Percentiles rank a stretch among this genome's conserved stretches.
Evolutionary conservation across 345 rosid genomes (phyloP).

Genomic region (thale cress (Arabidopsis thaliana)): TAIR10.1 NC_003071.7:7397001-7397500

Average conservation of each 20-base stretch:
- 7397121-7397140: conserved; percentile 88
- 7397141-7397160: conserved; percentile 78
- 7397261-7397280: conserved; percentile 74
- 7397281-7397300: conserved; percentile 76
- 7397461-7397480: conserved; percentile 77
- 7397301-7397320: conserved; percentile 71
- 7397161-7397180: conserved; percentile 61
- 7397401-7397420: conserved; percentile 86
- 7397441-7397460: conserved; percentile 73
- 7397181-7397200: conserved; percentile 62
- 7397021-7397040: conserved; percentile 67
- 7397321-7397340: conserved; percentile 60
- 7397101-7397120: conserved; percentile 66
- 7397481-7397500: conserved; percentile 85
- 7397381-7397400: conserved; percentile 73
- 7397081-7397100: conserved; percentile 64
- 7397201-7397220: conserved; percentile 66
- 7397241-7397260: conserved; percentile 61
- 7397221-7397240: conserved; percentile 68
- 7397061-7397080: conserved; percentile 85
- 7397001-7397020: conserved; percentile 69
- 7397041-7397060: conserved; percentile 73
- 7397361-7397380: conserved; percentile 90
- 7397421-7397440: conserved; percentile 84
- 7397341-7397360: conserved; percentile 69